A percentile compares a stretch with the other conserved stretches of the same genome.
Evolutionary conservation across 352 stramenopile species (phyloP).

Genomic region (Elongisporangium undulatum): DNA sequence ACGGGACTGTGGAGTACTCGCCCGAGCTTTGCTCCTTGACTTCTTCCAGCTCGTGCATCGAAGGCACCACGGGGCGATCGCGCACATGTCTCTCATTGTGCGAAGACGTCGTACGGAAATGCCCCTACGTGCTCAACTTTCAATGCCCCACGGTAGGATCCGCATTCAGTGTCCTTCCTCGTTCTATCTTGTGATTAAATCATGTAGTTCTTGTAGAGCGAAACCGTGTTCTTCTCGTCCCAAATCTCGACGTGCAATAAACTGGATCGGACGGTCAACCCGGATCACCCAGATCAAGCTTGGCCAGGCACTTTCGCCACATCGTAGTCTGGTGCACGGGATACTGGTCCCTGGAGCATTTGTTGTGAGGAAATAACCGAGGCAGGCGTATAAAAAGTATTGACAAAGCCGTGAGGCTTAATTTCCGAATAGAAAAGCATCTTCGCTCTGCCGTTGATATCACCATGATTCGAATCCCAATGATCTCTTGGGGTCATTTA

Average conservation of each 20-base stretch:
- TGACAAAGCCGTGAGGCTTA: neutral
- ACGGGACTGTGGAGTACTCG: constrained; percentile 11
- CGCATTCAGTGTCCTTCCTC: neutral
- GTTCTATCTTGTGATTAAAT: constrained; percentile 2
- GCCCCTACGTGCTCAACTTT: constrained; percentile 83
- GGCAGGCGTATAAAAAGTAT: neutral
- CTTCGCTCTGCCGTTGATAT: neutral
- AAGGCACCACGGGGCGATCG: constrained; percentile 35
- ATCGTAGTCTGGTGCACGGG: constrained; percentile 13
- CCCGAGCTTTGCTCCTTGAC: constrained; percentile 26
- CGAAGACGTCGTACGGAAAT: constrained; percentile 83
- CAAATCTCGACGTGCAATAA: constrained; percentile 76
- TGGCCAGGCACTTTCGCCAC: constrained; percentile 79
- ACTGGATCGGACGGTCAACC: constrained; percentile 59
- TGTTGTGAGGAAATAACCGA: neutral
- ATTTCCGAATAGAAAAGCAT: neutral
- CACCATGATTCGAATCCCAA: neutral
- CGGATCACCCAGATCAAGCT: constrained; percentile 50
- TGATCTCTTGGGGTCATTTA: neutral
- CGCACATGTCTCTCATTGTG: constrained; percentile 78
- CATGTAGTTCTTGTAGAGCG: constrained; percentile 26
- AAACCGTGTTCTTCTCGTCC: constrained; percentile 70
- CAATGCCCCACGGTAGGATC: constrained; percentile 74
- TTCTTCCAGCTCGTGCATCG: constrained; percentile 22
- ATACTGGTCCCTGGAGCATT: no score